Evolutionary conservation across 306 rosid species (phyloP), one percentile per base, ranked within the genome.

Genomic region (Alnus glutinosa): DNA sequence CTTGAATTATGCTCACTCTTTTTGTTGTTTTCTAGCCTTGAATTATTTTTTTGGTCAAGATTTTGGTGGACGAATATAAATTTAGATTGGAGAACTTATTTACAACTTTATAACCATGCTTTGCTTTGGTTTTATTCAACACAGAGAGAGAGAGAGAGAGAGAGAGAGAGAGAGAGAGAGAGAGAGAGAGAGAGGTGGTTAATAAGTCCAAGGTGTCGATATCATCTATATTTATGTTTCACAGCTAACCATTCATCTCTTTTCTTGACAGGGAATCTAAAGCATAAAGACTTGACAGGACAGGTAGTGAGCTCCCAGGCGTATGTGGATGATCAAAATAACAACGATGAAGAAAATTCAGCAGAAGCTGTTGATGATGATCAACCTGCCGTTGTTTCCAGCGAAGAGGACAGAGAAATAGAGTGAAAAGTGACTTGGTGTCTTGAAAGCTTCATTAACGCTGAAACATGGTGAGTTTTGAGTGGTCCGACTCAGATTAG

Each of bases 221-320:
- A n/a, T 18, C 32, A 11, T 46, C 16, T n/a, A 1, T 34, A 13
- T 44, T 15, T 70, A 10, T 70, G 34, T 10, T 70, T 42, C 9
- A 70, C 18, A 10, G 18, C 16, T 70, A 70, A 42, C 55, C 46
- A 9, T 78, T 48, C 77, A 15, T 34, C 16, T 54, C 51, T 72
- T 5, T 10, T 55, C 73, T 64, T 71, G 64, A 59, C 77, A 84
- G 87, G 87, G 52, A 84, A 73, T 39, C 77, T 84, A 59, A 84
- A 84, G 74, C 87, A 84, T 68, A 84, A 84, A 81, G 82, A 84
- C 72, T 77, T 84, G 79, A 74, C 48, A 19, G 87, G 87, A 51
- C 74, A 84, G 67, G 82, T 77, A 12, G 87, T 84, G 75, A 84
- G 87, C 63, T 84, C 87, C 28, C 87, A 84, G 68, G 80, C 75